phyloP scores from a whole-genome alignment of 371 early-diverging fungal genomes.

The Mucor piriformis region DNA sequence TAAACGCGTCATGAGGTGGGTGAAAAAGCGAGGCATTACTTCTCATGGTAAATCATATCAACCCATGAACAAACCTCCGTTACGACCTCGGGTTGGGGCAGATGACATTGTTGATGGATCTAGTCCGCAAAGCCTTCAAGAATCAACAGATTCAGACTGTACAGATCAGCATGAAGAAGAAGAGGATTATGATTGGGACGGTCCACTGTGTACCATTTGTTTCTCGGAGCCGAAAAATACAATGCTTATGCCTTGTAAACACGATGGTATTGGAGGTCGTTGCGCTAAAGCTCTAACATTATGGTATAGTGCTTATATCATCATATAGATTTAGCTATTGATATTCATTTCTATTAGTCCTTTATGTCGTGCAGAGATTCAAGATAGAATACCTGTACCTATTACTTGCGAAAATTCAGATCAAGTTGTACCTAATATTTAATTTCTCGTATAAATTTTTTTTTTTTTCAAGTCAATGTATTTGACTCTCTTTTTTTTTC shows the following conservation, averaged over 20 bases:
- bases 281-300: conserved; percentile 40
- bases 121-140: not conserved
- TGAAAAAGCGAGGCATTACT: conserved; percentile 20
- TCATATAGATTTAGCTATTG: not conserved
- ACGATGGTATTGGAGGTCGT: conserved; percentile 42
- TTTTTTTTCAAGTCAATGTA: not conserved
- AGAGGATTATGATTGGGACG: conserved; percentile 37
- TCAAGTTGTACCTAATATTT: conserved; percentile 2
- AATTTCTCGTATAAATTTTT: not conserved
- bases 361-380: conserved; percentile 20
- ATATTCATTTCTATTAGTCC: not conserved
- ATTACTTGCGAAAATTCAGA: not conserved
- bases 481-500: conserved; percentile 10
- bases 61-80: conserved; percentile 15
- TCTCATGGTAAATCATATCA: conserved; percentile 17
- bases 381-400: conserved; percentile 5
- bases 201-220: conserved; percentile 42
- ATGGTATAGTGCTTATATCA: conserved; percentile 44
- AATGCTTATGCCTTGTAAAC: conserved; percentile 45
- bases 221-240: conserved; percentile 48
- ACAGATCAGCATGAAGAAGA: conserved; percentile 7
- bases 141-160: conserved; percentile 13
- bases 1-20: conserved; percentile 28
- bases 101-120: conserved; percentile 3
- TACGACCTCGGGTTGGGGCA: conserved; percentile 18